Base-by-base conservation (phyloP, 495 filamentous ascomycete species). In the Aspergillus carlsbadensis region DNA sequence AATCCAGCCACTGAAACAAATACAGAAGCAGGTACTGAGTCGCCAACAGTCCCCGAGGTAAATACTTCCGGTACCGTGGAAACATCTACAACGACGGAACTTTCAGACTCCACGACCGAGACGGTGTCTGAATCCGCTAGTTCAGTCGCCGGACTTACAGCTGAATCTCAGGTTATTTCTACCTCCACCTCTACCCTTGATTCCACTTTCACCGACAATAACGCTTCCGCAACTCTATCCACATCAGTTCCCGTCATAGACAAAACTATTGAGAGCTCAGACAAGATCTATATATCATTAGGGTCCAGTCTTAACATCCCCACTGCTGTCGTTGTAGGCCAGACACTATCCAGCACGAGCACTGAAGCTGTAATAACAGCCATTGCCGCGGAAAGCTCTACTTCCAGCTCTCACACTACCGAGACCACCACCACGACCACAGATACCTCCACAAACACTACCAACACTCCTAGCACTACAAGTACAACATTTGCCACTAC, bases 81-180 rank as follows among this genome's bases (percentile, higher is more conserved):
- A 4, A 29, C 26, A 8, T 4, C 26, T 8, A 29, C 26, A 29
- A 29, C 2, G 11, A 29, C 42, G 13, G 42, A 29, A n/a, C 22
- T 45, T 5, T 29, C 42, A 11, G 42, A n/a, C 3, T 29, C 42
- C 3, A 24, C 36, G 11, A 37, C 47, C 13, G 47, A 39, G n/a
- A 18, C 47, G n/a, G 10, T 37, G 18, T 39, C 47, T 5, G 31
- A 35, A 35, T 11, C 24, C 11, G 20, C 33, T 49, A 31, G 20
- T 1, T 36, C 36, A 11, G 36, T 37, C 6, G 46, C 46, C 21
- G 33, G 34, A 31, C n/a, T 31, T 41, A 33, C 43, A 2, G 53
- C 64, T n/a, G 51, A 53, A 20, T 37, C 44, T 21, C 24, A 41
- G 10, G 40, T 36, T 54, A 35, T 31, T 5, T 48, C 56, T 33